A percentile compares a stretch with the other conserved stretches of the same genome.
Evolutionary conservation across 108 stramenopile species (phyloP).

Genomic region (Seminavis robusta): DNA sequence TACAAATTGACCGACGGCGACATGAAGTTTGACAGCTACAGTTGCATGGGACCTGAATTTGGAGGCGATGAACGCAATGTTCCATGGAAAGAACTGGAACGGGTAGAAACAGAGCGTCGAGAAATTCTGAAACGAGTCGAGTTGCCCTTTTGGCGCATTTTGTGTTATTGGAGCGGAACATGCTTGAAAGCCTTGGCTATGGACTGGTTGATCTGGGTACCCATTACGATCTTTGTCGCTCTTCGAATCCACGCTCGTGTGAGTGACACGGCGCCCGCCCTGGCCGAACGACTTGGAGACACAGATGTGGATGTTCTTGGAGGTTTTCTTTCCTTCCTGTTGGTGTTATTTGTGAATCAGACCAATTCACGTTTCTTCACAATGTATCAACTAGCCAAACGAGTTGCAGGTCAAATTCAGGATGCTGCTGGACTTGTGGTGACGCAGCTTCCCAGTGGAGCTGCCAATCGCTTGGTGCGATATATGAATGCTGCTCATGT

Average conservation of each 20-base stretch:
- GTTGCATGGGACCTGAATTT: too few species aligned
- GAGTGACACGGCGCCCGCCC: background rate
- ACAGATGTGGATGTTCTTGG: conserved; percentile 21
- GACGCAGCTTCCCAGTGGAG: conserved; percentile 18
- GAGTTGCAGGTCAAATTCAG: too few species aligned
- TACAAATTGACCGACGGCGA: too few species aligned
- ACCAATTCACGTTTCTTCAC: conserved; percentile 21
- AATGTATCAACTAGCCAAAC: conserved; percentile 28
- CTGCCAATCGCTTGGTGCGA: conserved; percentile 17
- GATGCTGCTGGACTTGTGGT: conserved; percentile 25
- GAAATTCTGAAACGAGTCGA: conserved; percentile 11
- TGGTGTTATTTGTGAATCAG: conserved; percentile 26
- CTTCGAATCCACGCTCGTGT: conserved; percentile 27
- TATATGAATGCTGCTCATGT: conserved; percentile 30
- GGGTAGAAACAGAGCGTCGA: conserved; percentile 10
- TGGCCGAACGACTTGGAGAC: background rate
- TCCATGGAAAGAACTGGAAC: conserved; percentile 12
- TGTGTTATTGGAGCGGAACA: conserved; percentile 13
- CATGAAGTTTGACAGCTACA: too few species aligned
- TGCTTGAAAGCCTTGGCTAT: background rate
- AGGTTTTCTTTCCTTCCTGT: conserved; percentile 30
- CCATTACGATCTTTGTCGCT: background rate
- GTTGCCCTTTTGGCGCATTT: background rate
- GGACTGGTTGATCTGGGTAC: conserved; percentile 7
- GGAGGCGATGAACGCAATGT: background rate